phyloP scores from a whole-genome alignment of 495 filamentous ascomycete species.

The Oidiodendron maius region DNA sequence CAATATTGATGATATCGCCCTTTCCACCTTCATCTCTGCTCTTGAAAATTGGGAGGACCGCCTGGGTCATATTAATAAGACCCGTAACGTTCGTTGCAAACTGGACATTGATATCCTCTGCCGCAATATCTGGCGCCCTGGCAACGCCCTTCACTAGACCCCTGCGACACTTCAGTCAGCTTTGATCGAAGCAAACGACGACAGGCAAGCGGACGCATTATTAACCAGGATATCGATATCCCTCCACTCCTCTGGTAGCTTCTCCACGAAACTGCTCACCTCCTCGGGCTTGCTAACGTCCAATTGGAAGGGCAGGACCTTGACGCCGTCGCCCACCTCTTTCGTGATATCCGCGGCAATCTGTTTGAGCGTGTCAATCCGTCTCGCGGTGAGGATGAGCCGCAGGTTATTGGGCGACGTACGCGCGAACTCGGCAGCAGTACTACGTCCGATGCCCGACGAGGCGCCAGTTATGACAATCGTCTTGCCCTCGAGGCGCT shows the following conservation, averaged over 20 bases:
- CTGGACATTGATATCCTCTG: conserved; percentile 84
- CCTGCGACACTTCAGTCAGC: too few species aligned
- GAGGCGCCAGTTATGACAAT: conserved; percentile 89
- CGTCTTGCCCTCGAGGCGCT: conserved; percentile 91
- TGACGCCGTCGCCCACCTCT: conserved; percentile 75
- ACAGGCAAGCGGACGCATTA: conserved; percentile 91
- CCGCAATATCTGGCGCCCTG: conserved; percentile 74
- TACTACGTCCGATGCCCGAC: conserved; percentile 84
- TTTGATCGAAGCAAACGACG: too few species aligned
- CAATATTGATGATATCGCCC: conserved; percentile 96
- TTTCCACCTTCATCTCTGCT: conserved; percentile 68
- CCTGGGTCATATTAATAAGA: conserved; percentile 96
- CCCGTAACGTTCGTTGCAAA: conserved; percentile 90
- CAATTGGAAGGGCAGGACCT: conserved; percentile 74
- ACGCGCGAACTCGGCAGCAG: conserved; percentile 86
- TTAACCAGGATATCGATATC: conserved; percentile 90
- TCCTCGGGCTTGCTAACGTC: conserved; percentile 81
- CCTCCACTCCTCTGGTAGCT: conserved; percentile 75
- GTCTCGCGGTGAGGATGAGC: conserved; percentile 80
- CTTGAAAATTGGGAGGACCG: conserved; percentile 79
- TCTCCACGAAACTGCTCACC: conserved; percentile 65
- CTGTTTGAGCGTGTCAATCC: conserved; percentile 70
- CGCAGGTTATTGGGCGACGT: conserved; percentile 76
- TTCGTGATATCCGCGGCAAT: conserved; percentile 71
- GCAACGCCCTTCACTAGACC: conserved; percentile 85